These are phyloP conservation scores for Cercophora samala DNA, from an alignment of 495 filamentous ascomycete genomes.

Conservation along the genomic window DNA sequence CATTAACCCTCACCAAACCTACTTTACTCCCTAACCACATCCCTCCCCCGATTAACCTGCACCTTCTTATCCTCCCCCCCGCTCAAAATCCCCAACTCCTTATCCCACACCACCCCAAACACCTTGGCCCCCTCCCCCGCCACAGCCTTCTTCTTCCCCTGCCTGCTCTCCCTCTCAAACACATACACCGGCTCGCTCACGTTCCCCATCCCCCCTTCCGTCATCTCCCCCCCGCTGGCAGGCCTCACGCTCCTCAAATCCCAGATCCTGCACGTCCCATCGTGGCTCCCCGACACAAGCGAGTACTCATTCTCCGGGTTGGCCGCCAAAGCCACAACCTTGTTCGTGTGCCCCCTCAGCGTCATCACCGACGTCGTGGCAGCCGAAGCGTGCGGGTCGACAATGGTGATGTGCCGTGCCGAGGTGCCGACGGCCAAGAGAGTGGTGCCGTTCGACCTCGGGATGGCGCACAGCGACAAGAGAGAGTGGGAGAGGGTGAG, in stretches of 20 bases:
- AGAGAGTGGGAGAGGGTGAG: slow-evolving; percentile 78
- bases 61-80: slow-evolving; percentile 88
- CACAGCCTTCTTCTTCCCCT: slow-evolving; percentile 53
- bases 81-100: slow-evolving; percentile 79
- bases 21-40: slow-evolving; percentile 30
- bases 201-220: slow-evolving; percentile 52
- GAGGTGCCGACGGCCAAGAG: slow-evolving; percentile 82
- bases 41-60: slow-evolving; percentile 73
- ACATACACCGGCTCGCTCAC: slow-evolving; percentile 79
- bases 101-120: slow-evolving; percentile 86
- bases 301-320: slow-evolving; percentile 73
- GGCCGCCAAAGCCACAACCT: slow-evolving; percentile 65
- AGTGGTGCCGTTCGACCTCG: slow-evolving; percentile 46
- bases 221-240: slow-evolving; percentile 57
- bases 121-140: slow-evolving; percentile 84
- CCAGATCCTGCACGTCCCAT: slow-evolving; percentile 90
- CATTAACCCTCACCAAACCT: background rate
- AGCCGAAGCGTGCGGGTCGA: slow-evolving; percentile 78
- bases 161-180: slow-evolving; percentile 72
- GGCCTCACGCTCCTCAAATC: slow-evolving; percentile 73
- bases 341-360: slow-evolving; percentile 83
- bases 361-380: slow-evolving; percentile 76
- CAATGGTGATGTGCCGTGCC: slow-evolving; percentile 81
- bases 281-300: slow-evolving; percentile 77
- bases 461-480: slow-evolving; percentile 67